phyloP scores from a whole-genome alignment of 192 early-diverging fungal species.

The Borealophlyctis nickersoniae region DNA sequence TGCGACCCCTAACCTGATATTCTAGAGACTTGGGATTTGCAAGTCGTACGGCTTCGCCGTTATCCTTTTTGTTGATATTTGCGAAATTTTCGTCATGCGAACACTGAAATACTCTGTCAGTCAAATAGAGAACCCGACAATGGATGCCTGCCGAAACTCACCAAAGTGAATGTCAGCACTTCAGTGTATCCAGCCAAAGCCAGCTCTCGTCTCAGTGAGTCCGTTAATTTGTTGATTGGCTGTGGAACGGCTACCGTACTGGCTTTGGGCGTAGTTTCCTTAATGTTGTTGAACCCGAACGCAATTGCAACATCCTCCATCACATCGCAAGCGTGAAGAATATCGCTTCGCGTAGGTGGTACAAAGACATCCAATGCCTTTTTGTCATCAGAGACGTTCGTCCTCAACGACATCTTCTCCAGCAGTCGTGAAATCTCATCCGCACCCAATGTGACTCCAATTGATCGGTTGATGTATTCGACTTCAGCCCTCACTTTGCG shows the following conservation, averaged over 20 bases:
- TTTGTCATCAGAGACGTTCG: slow-evolving; percentile 42
- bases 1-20: slow-evolving; percentile 48
- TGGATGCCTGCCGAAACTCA: slow-evolving; percentile 28
- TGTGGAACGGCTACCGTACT: slow-evolving; percentile 84
- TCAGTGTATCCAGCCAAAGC: slow-evolving; percentile 93
- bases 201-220: slow-evolving; percentile 77
- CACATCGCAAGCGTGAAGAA: slow-evolving; percentile 95
- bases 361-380: slow-evolving; percentile 67
- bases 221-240: slow-evolving; percentile 90
- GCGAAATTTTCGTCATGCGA: slow-evolving; percentile 97
- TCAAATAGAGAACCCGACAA: slow-evolving; percentile 7
- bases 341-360: slow-evolving; percentile 88
- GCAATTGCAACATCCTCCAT: slow-evolving; percentile 98
- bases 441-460: slow-evolving; percentile 66
- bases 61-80: slow-evolving; percentile 78
- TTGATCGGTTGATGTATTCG: slow-evolving; percentile 85
- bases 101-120: slow-evolving; percentile 56
- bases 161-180: slow-evolving; percentile 87
- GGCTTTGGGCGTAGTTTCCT: slow-evolving; percentile 71
- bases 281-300: slow-evolving; percentile 93
- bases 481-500: slow-evolving; percentile 70
- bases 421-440: slow-evolving; percentile 74
- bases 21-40: slow-evolving; percentile 90
- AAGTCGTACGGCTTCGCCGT: slow-evolving; percentile 78
- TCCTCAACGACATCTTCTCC: slow-evolving; percentile 83